phyloP scores from a whole-genome alignment of 371 early-diverging fungal genomes.

The Sporodiniella umbellata region DNA sequence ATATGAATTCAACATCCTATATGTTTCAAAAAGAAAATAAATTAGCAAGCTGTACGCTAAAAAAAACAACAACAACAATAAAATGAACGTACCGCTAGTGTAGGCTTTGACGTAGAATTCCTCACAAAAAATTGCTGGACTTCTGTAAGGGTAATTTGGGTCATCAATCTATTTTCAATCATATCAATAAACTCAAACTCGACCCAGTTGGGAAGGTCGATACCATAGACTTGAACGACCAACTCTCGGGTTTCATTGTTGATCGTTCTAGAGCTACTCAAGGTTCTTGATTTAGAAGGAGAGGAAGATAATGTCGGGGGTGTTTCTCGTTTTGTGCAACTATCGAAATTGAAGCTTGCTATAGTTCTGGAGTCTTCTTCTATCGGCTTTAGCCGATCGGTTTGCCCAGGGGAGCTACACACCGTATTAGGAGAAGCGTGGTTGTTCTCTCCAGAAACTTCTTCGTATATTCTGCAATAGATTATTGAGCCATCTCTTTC shows the following conservation, averaged over 20 bases:
- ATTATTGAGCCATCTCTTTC: slow-evolving; percentile 54
- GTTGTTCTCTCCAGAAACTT: not conserved
- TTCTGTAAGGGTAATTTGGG: slow-evolving; percentile 60
- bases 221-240: slow-evolving; percentile 71
- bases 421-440: slow-evolving; percentile 12
- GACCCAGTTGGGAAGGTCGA: slow-evolving; percentile 64
- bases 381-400: not conserved
- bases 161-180: slow-evolving; percentile 62
- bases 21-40: too few species aligned
- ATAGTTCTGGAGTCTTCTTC: slow-evolving; percentile 15
- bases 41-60: too few species aligned
- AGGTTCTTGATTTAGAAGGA: slow-evolving; percentile 4
- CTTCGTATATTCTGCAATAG: slow-evolving; percentile 45
- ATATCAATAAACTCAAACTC: slow-evolving; percentile 65
- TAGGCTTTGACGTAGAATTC: slow-evolving; percentile 63
- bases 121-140: slow-evolving; percentile 69
- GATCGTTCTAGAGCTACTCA: slow-evolving; percentile 13
- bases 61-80: not conserved
- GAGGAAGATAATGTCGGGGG: slow-evolving; percentile 6
- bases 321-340: slow-evolving; percentile 9
- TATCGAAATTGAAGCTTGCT: not conserved
- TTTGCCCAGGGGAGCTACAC: slow-evolving; percentile 10
- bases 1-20: slow-evolving; percentile 66
- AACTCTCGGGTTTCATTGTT: slow-evolving; percentile 41
- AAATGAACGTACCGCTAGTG: slow-evolving; percentile 50